phyloP scores from a whole-genome alignment of 2,329 filamentous ascomycete genomes.

The Fusarium sp. region DNA sequence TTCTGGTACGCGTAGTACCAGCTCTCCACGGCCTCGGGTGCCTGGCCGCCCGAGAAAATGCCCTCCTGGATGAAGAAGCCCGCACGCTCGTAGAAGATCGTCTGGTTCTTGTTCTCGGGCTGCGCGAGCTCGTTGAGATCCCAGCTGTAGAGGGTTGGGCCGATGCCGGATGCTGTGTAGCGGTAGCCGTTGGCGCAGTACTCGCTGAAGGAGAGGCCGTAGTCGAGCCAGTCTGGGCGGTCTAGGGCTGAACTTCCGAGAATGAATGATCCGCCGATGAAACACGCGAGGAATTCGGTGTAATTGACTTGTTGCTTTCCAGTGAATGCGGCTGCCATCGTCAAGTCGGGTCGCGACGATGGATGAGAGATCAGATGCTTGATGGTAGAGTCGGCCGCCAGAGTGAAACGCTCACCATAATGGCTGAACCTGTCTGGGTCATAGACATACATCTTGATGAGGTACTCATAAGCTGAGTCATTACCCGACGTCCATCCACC shows the following conservation, averaged over 20 bases:
- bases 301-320: constrained; percentile 58
- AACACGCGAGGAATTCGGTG: constrained; percentile 66
- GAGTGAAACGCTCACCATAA: constrained; percentile 52
- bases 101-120: neutral
- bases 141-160: constrained; percentile 5
- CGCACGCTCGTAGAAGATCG: neutral
- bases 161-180: neutral
- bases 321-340: constrained; percentile 68
- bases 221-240: constrained; percentile 50
- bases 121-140: neutral
- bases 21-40: constrained; percentile 75
- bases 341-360: constrained; percentile 75
- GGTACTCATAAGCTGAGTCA: constrained; percentile 68
- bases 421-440: constrained; percentile 60
- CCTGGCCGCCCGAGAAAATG: neutral
- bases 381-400: constrained; percentile 57
- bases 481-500: constrained; percentile 66
- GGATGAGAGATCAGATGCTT: constrained; percentile 56
- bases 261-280: constrained; percentile 71
- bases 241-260: constrained; percentile 64
- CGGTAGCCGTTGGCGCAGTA: neutral
- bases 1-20: constrained; percentile 81
- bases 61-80: neutral
- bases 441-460: constrained; percentile 71
- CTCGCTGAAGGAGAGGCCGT: constrained; percentile 9